These are phyloP conservation scores for Cryptococcus depauperatus DNA, from an alignment of 1,284 basidiomycete species.

Conservation along the genomic window DNA sequence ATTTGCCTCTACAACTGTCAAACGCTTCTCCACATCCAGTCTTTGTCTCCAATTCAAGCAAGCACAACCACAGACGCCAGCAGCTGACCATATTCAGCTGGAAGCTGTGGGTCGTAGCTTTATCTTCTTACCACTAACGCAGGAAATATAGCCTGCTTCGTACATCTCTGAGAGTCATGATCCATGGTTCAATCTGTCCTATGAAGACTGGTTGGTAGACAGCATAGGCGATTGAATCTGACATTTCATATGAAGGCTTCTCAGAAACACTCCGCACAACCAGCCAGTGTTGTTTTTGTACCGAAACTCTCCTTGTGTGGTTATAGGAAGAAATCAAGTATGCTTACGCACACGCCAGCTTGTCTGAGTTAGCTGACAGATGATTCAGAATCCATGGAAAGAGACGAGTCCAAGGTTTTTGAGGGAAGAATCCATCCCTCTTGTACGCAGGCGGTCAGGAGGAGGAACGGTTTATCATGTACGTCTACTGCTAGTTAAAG, in stretches of 20 bases:
- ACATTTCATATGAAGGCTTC: conserved; percentile 55
- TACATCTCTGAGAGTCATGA: conserved; percentile 76
- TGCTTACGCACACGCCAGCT: conserved; percentile 2
- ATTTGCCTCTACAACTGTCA: background rate
- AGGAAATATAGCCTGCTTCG: conserved; percentile 44
- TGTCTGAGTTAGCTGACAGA: background rate
- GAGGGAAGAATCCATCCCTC: conserved; percentile 55
- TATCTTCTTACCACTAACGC: too few species aligned
- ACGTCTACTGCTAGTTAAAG: conserved; percentile 33
- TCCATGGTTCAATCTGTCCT: conserved; percentile 86
- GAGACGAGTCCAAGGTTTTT: conserved; percentile 71
- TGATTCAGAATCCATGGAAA: conserved; percentile 82
- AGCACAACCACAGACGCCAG: conserved; percentile 27
- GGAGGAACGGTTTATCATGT: conserved; percentile 99
- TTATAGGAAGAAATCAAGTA: conserved; percentile 83
- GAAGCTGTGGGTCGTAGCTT: conserved; percentile 11
- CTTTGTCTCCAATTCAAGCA: conserved; percentile 9
- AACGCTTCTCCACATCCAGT: conserved; percentile 7
- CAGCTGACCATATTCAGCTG: conserved; percentile 24
- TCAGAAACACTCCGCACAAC: conserved; percentile 60
- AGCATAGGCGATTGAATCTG: background rate
- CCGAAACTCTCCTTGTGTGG: conserved; percentile 78
- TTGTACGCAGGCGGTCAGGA: conserved; percentile 80
- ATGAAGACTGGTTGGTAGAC: conserved; percentile 76
- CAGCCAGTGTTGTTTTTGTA: conserved; percentile 78